Evolutionary conservation across 2,329 filamentous ascomycete genomes (phyloP).

Genomic region (Coniochaeta hoffmannii): DNA sequence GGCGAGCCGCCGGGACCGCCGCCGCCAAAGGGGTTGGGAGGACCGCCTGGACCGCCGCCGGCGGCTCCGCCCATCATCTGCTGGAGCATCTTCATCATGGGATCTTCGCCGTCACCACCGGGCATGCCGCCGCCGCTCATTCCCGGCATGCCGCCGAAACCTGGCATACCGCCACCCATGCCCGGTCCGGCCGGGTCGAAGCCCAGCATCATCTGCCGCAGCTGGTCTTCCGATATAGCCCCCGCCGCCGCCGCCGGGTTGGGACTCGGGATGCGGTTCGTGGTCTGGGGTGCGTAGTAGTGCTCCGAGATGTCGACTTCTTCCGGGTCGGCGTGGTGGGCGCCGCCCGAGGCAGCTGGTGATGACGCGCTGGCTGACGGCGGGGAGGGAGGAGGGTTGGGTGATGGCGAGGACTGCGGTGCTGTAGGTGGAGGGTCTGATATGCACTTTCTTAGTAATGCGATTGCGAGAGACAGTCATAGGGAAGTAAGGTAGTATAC

Average conservation of each 20-base stretch:
- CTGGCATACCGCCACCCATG: slow-evolving; percentile 6
- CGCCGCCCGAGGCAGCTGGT: slow-evolving; percentile 16
- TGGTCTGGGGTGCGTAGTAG: slow-evolving; percentile 51
- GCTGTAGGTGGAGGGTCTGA: slow-evolving; percentile 15
- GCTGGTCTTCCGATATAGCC: slow-evolving; percentile 46
- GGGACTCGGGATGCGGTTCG: slow-evolving; percentile 28
- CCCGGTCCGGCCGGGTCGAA: slow-evolving; percentile 30
- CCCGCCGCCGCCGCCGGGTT: slow-evolving; percentile 8
- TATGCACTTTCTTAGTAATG: too few relatives aligned
- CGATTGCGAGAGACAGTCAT: background rate
- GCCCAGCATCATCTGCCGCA: slow-evolving; percentile 59
- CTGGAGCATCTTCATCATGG: slow-evolving; percentile 68
- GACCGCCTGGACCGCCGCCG: slow-evolving; percentile 22
- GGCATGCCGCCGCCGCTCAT: slow-evolving; percentile 23
- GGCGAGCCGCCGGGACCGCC: slow-evolving; percentile 5
- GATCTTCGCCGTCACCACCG: slow-evolving; percentile 40
- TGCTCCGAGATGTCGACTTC: slow-evolving; percentile 76
- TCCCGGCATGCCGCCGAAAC: slow-evolving; percentile 16
- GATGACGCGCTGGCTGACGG: slow-evolving; percentile 23
- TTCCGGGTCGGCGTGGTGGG: slow-evolving; percentile 54
- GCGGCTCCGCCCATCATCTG: slow-evolving; percentile 51
- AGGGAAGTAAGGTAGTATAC: slow-evolving; percentile 5
- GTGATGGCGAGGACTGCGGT: slow-evolving; percentile 15
- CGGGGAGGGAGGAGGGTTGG: slow-evolving; percentile 21
- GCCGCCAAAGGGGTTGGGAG: slow-evolving; percentile 26